Evolutionary conservation across 2,329 filamentous ascomycete species (phyloP).

Genomic region (Aspergillus sp.): DNA sequence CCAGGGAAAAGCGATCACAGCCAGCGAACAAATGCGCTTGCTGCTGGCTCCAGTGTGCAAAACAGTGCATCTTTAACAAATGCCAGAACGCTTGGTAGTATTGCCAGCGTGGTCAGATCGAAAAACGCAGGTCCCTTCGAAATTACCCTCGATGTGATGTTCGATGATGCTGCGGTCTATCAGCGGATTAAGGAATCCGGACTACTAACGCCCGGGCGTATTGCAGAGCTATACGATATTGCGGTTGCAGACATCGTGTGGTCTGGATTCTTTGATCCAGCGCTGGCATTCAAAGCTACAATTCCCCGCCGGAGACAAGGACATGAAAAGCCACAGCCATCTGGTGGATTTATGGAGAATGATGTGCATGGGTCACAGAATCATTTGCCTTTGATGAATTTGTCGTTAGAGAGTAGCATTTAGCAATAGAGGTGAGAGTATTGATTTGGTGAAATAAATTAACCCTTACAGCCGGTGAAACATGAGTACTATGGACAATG

Average conservation of each 20-base stretch:
- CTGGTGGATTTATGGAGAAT: not conserved
- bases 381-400: not conserved
- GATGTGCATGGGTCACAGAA: not conserved
- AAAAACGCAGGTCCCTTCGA: not conserved
- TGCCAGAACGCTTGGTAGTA: not conserved
- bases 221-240: not conserved
- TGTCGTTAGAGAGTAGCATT: too few relatives aligned
- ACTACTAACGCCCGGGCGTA: not conserved
- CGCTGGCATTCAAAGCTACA: not conserved
- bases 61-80: too few relatives aligned
- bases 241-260: not conserved
- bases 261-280: not conserved
- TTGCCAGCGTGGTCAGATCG: not conserved
- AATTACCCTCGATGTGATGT: not conserved
- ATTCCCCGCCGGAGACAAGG: not conserved
- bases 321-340: not conserved
- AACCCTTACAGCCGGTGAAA: too few relatives aligned
- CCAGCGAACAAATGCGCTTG: not conserved
- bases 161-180: not conserved
- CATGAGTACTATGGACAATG: too few relatives aligned
- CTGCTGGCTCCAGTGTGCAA: not conserved
- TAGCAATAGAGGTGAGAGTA: too few relatives aligned
- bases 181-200: not conserved
- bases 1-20: rapidly evolving
- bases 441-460: too few relatives aligned